Evolutionary conservation across 257 asterid species (phyloP).

Genomic region (Gentiana macrophylla): DNA sequence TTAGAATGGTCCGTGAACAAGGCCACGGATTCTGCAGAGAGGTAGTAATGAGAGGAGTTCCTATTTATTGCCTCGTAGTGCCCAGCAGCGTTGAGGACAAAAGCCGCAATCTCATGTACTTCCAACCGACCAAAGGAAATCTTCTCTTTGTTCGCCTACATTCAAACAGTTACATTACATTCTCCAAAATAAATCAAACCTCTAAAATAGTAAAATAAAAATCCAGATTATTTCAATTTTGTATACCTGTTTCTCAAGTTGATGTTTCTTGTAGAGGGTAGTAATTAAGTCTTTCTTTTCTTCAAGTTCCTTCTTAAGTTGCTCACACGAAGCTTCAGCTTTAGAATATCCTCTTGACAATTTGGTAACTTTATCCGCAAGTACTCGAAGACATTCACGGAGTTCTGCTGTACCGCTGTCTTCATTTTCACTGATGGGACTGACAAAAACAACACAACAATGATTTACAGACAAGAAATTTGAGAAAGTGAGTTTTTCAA

Average conservation of each 20-base stretch:
- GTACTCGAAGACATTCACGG: slow-evolving; percentile 67
- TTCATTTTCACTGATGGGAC: slow-evolving; percentile 54
- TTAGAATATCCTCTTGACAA: slow-evolving; percentile 66
- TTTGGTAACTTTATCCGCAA: slow-evolving; percentile 72
- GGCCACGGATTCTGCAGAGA: slow-evolving; percentile 88
- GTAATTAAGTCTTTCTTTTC: slow-evolving; percentile 75
- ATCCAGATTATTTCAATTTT: neutral
- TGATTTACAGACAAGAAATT: neutral
- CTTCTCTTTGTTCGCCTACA: slow-evolving; percentile 88
- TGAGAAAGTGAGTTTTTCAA: too few species aligned
- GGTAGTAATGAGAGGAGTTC: slow-evolving; percentile 62
- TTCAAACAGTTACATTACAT: neutral
- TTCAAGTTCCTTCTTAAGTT: slow-evolving; percentile 61
- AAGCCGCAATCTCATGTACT: slow-evolving; percentile 88
- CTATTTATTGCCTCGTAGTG: slow-evolving; percentile 81
- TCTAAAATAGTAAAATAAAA: neutral
- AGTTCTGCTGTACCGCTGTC: slow-evolving; percentile 69
- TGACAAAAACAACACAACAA: slow-evolving; percentile 14
- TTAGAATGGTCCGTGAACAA: slow-evolving; percentile 58
- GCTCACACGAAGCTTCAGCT: slow-evolving; percentile 57
- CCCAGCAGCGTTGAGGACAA: slow-evolving; percentile 67
- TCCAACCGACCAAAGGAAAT: slow-evolving; percentile 73
- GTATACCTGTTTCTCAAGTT: slow-evolving; percentile 84
- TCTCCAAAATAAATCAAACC: neutral
- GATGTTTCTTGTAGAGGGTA: slow-evolving; percentile 74